Percentiles rank a stretch among this genome's conserved stretches.
phyloP scores from a whole-genome alignment of 129 eudicot genomes.

The Pulicaria dysenterica region DNA sequence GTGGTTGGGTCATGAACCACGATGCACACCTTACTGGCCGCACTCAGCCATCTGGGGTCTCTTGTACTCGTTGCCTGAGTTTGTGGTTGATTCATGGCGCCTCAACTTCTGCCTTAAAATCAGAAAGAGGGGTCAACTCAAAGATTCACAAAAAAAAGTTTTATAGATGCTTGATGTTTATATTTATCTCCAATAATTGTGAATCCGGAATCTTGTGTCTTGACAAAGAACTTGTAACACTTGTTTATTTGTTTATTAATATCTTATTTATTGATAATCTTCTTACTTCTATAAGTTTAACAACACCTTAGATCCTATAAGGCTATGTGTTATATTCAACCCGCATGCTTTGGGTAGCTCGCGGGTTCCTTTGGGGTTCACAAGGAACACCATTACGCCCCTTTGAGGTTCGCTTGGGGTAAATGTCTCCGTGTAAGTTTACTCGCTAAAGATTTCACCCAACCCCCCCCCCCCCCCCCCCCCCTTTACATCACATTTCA shows the following conservation, averaged over 20 bases:
- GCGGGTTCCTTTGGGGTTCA: too few relatives aligned
- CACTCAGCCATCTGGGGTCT: conserved; percentile 69
- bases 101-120: conserved; percentile 55
- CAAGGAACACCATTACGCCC: too few relatives aligned
- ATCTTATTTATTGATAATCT: conserved; percentile 3
- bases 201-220: conserved; percentile 9
- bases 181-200: not conserved
- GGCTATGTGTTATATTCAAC: too few relatives aligned
- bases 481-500: too few relatives aligned
- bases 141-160: conserved; percentile 67
- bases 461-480: too few relatives aligned
- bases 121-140: conserved; percentile 72
- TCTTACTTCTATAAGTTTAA: not conserved
- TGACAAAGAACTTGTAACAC: conserved; percentile 3
- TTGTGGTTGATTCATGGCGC: conserved; percentile 59
- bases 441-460: too few relatives aligned
- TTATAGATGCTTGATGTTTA: not conserved
- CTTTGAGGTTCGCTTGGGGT: too few relatives aligned
- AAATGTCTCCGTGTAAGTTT: too few relatives aligned
- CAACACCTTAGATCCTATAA: not conserved
- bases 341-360: too few relatives aligned
- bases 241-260: conserved; percentile 14
- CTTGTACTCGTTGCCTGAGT: conserved; percentile 53
- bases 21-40: conserved; percentile 87
- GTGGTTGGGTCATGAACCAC: conserved; percentile 81